These are phyloP conservation scores for Microbotryum scabiosae DNA, from an alignment of 1,284 basidiomycete species.

Conservation along the genomic window DNA sequence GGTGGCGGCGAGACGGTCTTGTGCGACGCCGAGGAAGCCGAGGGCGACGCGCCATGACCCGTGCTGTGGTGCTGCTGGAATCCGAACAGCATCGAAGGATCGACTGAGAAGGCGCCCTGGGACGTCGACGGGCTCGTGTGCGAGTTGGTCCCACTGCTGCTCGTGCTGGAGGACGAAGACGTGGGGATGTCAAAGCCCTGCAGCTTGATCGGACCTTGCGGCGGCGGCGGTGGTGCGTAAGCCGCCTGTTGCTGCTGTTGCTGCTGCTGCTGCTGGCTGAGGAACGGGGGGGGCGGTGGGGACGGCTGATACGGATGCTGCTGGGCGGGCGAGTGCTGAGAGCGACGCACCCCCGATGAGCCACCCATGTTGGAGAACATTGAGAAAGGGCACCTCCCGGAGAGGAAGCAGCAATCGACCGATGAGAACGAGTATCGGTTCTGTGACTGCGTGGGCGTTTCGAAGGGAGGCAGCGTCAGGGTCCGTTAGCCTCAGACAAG, in stretches of 20 bases:
- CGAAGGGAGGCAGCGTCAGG: no score
- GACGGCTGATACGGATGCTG: not conserved
- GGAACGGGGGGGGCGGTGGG: not conserved
- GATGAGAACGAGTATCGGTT: no score
- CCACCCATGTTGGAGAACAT: no score
- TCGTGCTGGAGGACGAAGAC: not conserved
- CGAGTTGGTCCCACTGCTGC: not conserved
- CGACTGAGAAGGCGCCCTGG: conserved; percentile 1
- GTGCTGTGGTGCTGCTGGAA: not conserved
- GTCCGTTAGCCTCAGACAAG: no score
- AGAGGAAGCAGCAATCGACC: no score
- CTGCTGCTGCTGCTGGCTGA: not conserved
- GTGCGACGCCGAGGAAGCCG: no score
- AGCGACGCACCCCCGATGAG: no score
- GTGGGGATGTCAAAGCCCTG: not conserved
- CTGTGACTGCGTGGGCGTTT: no score
- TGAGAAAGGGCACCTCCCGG: no score
- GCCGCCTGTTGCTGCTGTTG: not conserved
- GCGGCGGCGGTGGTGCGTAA: not conserved
- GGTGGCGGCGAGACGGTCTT: not conserved
- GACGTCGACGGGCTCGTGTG: not conserved
- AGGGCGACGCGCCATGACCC: no score
- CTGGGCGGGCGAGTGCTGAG: not conserved
- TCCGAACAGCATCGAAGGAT: not conserved
- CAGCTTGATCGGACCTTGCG: conserved; percentile 3